Conservation (phyloP, 345 rosid genomes). For the Viola odorata region DNA sequence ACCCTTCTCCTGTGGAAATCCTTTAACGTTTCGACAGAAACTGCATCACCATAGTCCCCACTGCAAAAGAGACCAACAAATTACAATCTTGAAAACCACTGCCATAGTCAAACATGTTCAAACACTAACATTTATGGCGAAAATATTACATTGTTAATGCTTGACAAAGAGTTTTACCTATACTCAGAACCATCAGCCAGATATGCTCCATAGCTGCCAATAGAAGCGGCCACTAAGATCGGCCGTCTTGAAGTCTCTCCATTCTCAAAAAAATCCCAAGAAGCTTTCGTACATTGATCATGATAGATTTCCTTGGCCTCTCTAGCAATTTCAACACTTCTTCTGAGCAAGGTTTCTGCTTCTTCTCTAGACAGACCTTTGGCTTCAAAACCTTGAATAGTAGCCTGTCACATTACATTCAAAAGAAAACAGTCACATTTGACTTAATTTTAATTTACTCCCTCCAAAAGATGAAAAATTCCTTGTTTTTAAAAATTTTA, state of each 20-base stretch:
- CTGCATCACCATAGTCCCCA: slow-evolving; percentile 59
- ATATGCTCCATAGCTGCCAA: slow-evolving; percentile 94
- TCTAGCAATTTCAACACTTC: slow-evolving; percentile 74
- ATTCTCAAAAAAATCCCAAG: slow-evolving; percentile 39
- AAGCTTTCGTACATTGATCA: slow-evolving; percentile 49
- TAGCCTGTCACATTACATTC: slow-evolving; percentile 39
- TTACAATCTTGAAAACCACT: neutral
- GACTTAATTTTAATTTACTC: too few relatives aligned
- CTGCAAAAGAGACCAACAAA: slow-evolving; percentile 26
- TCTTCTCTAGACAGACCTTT: slow-evolving; percentile 63
- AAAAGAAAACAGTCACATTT: neutral
- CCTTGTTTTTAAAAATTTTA: too few relatives aligned
- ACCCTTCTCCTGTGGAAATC: slow-evolving; percentile 83
- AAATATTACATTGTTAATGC: neutral
- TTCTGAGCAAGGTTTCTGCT: slow-evolving; percentile 55
- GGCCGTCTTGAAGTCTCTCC: slow-evolving; percentile 37
- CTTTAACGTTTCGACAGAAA: slow-evolving; percentile 57
- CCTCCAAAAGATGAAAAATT: too few relatives aligned
- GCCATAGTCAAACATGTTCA: neutral
- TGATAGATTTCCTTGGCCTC: slow-evolving; percentile 72
- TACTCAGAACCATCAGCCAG: slow-evolving; percentile 94
- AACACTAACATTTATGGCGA: neutral
- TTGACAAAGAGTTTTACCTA: slow-evolving; percentile 32
- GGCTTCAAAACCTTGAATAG: slow-evolving; percentile 82
- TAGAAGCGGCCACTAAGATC: slow-evolving; percentile 75